Conservation (phyloP, 2,329 filamentous ascomycete genomes). For the Aschersonia sp. region DNA sequence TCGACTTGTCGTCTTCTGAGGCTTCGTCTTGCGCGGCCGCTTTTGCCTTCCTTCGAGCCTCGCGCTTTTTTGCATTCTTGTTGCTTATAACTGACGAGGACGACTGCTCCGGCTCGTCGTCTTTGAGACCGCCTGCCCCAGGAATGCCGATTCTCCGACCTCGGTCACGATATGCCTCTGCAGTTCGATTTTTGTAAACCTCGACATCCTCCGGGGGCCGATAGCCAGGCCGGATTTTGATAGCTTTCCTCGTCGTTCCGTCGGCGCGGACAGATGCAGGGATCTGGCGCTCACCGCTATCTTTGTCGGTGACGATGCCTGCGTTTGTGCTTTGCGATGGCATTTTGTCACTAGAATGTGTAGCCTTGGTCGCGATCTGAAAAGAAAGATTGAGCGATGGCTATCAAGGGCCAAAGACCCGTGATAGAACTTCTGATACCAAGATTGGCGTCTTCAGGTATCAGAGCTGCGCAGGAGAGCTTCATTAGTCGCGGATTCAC, state of each 20-base stretch:
- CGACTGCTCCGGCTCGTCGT: conserved; percentile 29
- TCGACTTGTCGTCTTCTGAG: conserved; percentile 31
- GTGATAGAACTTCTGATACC: too few species aligned
- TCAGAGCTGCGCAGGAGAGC: too few species aligned
- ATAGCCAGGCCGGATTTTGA: conserved; percentile 87
- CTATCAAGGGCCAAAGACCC: too few species aligned
- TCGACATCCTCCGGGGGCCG: conserved; percentile 90
- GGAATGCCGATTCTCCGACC: conserved; percentile 49
- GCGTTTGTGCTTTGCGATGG: conserved; percentile 41
- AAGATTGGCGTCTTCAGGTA: too few species aligned
- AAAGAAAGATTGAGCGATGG: too few species aligned
- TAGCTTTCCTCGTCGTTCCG: conserved; percentile 84
- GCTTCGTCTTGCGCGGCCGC: conserved; percentile 44
- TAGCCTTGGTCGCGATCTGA: too few species aligned
- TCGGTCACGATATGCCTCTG: conserved; percentile 70
- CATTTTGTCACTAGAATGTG: conserved; percentile 16
- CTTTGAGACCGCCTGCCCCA: conserved; percentile 49
- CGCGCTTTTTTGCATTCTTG: conserved; percentile 73
- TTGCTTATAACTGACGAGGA: conserved; percentile 41
- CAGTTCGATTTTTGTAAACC: conserved; percentile 85
- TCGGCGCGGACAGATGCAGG: conserved; percentile 78
- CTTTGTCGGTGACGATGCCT: conserved; percentile 64
- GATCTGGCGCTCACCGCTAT: conserved; percentile 73
- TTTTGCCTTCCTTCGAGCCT: conserved; percentile 41
- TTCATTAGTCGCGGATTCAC: too few species aligned